A percentile compares a stretch with the other conserved stretches of the same genome.
phyloP scores from a whole-genome alignment of 1,284 basidiomycete genomes.

The Puccinia hordei region DNA sequence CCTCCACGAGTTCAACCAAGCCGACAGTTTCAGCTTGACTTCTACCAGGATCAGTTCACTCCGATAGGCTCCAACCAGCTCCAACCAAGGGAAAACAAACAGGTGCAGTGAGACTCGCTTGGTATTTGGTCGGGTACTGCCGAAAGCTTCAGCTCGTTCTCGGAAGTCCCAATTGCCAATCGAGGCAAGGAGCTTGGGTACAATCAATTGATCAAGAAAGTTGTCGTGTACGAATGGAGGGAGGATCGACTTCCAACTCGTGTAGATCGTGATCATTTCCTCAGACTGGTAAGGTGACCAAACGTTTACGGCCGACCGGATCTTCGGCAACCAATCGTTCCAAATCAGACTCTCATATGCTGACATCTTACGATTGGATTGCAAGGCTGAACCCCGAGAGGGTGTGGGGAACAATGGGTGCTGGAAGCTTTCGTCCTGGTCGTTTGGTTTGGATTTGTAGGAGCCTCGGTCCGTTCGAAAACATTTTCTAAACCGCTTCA shows the following conservation, averaged over 20 bases:
- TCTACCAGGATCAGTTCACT: constrained; percentile 79
- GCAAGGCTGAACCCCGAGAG: neutral
- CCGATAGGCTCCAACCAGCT: constrained; percentile 74
- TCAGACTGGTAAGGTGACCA: constrained; percentile 77
- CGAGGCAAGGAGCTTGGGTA: constrained; percentile 84
- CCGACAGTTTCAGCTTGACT: constrained; percentile 79
- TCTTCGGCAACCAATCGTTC: constrained; percentile 89
- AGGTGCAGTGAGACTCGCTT: constrained; percentile 68
- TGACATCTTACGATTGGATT: constrained; percentile 69
- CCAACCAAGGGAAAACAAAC: constrained; percentile 94
- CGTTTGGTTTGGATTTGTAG: constrained; percentile 48
- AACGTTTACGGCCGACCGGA: constrained; percentile 81
- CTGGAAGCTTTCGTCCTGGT: constrained; percentile 18
- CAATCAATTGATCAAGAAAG: constrained; percentile 86
- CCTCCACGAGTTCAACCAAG: constrained; percentile 74
- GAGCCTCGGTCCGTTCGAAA: constrained; percentile 63
- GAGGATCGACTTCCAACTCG: constrained; percentile 82
- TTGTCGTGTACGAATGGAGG: constrained; percentile 92
- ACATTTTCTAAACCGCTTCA: constrained; percentile 71
- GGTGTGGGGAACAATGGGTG: constrained; percentile 26
- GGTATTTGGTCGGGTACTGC: constrained; percentile 60
- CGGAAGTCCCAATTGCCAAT: constrained; percentile 70
- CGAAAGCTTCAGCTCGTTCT: constrained; percentile 63
- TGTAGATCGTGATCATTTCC: constrained; percentile 77
- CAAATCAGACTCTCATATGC: constrained; percentile 91